Percentiles rank a stretch among this genome's conserved stretches.
Evolutionary conservation across 257 asterid genomes (phyloP).

Genomic region (Solanum tacnaense): DNA sequence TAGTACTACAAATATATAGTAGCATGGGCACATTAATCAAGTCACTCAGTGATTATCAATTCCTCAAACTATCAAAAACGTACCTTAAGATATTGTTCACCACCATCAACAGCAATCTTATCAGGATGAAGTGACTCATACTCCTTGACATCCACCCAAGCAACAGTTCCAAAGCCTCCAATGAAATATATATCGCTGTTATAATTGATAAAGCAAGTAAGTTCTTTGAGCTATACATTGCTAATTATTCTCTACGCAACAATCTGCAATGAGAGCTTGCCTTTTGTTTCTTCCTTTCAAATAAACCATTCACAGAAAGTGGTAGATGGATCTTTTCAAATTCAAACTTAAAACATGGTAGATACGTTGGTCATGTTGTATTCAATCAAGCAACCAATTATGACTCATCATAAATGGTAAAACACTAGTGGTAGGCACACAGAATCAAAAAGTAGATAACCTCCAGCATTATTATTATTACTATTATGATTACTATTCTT

Average conservation of each 20-base stretch:
- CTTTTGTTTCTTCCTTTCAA: neutral
- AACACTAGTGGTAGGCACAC: neutral
- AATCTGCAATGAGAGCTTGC: neutral
- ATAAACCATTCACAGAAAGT: neutral
- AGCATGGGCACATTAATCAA: neutral
- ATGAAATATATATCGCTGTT: conserved; percentile 90
- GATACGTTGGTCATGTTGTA: neutral
- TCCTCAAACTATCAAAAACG: neutral
- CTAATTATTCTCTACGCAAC: neutral
- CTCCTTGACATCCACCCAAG: conserved; percentile 91
- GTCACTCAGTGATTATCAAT: neutral
- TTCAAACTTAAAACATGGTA: neutral
- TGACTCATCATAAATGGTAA: neutral
- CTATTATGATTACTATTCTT: neutral
- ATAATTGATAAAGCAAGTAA: neutral
- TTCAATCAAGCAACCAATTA: neutral
- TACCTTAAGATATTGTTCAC: conserved; percentile 87
- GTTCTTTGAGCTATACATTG: neutral
- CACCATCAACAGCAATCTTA: conserved; percentile 87
- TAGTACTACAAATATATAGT: neutral
- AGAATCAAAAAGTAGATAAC: neutral
- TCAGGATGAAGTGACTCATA: conserved; percentile 82
- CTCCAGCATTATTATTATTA: neutral
- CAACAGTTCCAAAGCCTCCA: conserved; percentile 97
- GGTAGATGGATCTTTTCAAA: neutral